Evolutionary conservation across 2,329 filamentous ascomycete species (phyloP), one percentile per base, ranked within the genome.

Genomic region (Calonectria crousiana): DNA sequence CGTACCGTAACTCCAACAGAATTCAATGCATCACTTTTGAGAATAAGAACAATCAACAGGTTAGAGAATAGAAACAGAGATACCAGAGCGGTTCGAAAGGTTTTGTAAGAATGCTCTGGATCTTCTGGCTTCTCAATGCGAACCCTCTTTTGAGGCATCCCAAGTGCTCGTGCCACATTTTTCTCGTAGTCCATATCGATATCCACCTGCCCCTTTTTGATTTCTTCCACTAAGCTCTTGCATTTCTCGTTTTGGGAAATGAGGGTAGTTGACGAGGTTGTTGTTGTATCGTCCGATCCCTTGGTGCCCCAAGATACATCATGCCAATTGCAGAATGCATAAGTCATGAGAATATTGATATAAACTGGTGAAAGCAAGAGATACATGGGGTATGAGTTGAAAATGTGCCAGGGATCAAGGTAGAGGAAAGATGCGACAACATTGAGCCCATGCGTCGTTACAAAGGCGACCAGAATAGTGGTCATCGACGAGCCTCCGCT

Each of bases 221-320:
- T 92, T 90, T 98, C 96, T 86, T 98, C 96, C 36, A 98, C 95
- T 32, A 98, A 93, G 4, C 93, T 93, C 83, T 98, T 96, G 78
- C 96, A 94, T 82, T 96, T 96, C 74, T 93, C 93, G 13, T 18
- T 30, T 87, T 98, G 98, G 79, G 93, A 93, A 20, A 96, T 95
- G 79, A 94, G 92, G 8, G 95, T 96, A 30, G 96, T 97, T 0
- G 96, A 96, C 20, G 98, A 89, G 20, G 94, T 94, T 83, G 98
- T 94, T 83, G 98, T 96, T 47, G 93, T 92, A 87, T 97, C 98
- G 88, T 98, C 96, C 6, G 96, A 94, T 83, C 96, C 96, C 90
- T 98, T 98, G 87, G 96, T 98, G 90, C 96, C 96, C 96, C 96
- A 98, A 6, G 96, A 98, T 56, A 98, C 96, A 88, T 98, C 96